phyloP scores from a whole-genome alignment of 176 grass and related monocot genomes.

The Phyllostachys edulis region DNA sequence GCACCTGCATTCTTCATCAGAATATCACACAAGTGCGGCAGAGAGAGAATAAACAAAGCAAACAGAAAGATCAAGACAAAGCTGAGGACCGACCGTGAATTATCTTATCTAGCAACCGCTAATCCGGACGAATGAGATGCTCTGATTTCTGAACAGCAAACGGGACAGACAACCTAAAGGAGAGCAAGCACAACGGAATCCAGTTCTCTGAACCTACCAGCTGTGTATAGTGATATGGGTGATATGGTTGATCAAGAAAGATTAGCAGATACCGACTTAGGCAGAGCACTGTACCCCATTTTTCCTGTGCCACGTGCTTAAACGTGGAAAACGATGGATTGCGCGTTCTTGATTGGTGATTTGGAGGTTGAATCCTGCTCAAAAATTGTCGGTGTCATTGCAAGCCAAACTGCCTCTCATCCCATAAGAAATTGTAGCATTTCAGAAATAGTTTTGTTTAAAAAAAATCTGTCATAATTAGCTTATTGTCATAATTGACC shows the following conservation, averaged over 20 bases:
- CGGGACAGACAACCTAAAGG: background rate
- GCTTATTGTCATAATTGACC: background rate
- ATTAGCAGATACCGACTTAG: background rate
- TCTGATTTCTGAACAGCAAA: background rate
- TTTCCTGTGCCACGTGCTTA: background rate
- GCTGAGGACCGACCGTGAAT: background rate
- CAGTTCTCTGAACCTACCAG: background rate
- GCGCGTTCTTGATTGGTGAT: background rate
- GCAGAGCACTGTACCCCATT: background rate
- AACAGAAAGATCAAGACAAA: background rate
- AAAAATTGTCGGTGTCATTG: background rate
- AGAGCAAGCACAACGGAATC: background rate
- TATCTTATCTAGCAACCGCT: background rate
- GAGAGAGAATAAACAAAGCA: background rate
- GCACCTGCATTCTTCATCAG: background rate
- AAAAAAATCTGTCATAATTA: background rate
- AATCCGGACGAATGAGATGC: background rate
- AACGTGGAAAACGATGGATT: conserved; percentile 24
- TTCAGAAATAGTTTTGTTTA: background rate
- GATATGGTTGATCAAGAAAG: background rate
- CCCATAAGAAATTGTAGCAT: background rate
- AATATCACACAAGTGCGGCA: background rate
- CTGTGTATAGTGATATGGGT: background rate
- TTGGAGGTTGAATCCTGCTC: background rate
- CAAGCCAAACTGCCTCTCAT: too few species aligned